Evolutionary conservation across 495 filamentous ascomycete genomes (phyloP).

Genomic region (Cercophora newfieldiana): DNA sequence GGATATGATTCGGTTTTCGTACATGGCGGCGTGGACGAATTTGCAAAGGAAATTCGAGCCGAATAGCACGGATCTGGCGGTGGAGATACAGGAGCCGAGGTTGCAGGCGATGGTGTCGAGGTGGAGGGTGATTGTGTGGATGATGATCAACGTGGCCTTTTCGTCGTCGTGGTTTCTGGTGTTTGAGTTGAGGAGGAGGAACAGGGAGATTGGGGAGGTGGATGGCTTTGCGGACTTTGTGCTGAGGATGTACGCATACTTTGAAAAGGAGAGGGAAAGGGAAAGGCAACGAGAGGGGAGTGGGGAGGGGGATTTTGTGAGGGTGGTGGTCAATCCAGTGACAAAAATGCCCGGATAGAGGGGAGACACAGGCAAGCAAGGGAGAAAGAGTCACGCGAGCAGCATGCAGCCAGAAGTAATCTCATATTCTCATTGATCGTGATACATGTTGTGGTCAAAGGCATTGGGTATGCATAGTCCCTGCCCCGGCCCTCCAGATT

Average conservation of each 20-base stretch:
- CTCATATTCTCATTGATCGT: no score
- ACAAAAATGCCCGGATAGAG: no score
- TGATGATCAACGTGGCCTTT: neutral
- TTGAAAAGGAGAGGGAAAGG: neutral
- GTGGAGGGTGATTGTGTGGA: constrained; percentile 7
- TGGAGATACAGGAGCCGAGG: neutral
- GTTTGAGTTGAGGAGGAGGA: neutral
- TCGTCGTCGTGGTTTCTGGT: neutral
- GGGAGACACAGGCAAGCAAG: no score
- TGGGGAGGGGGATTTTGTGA: no score
- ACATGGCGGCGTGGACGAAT: constrained; percentile 2
- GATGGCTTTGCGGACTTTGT: constrained; percentile 3
- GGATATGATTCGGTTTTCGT: neutral
- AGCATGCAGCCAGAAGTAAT: no score
- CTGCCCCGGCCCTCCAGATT: no score
- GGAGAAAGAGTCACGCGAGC: no score
- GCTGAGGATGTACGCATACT: neutral
- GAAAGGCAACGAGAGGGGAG: no score
- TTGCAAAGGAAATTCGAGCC: constrained; percentile 5
- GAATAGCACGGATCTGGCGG: constrained; percentile 5
- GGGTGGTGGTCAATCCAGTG: no score
- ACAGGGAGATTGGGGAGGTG: constrained; percentile 5
- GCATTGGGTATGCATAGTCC: no score
- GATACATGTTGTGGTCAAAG: no score
- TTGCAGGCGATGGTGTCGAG: neutral